These are phyloP conservation scores for Penicillium oxalicum DNA, from an alignment of 2,329 filamentous ascomycete species.

Conservation along the genomic window DNA sequence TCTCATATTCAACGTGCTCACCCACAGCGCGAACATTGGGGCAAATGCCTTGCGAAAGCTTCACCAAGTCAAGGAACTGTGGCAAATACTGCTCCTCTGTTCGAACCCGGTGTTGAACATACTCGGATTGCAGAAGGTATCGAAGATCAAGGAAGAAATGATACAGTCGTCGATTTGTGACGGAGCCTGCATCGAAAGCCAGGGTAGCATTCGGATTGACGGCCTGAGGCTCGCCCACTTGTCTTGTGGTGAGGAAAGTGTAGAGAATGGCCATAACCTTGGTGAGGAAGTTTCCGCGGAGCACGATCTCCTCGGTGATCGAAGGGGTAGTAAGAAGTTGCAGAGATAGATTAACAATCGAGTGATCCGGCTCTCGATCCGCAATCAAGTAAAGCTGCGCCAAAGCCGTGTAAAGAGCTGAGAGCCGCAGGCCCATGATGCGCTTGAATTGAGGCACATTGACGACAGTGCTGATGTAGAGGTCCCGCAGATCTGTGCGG, in stretches of 20 bases:
- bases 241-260: conserved; percentile 90
- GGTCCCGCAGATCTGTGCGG: conserved; percentile 78
- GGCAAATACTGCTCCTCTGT: conserved; percentile 80
- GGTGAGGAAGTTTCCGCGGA: conserved; percentile 90
- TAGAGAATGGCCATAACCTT: conserved; percentile 94
- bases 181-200: conserved; percentile 87
- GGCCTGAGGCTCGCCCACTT: conserved; percentile 89
- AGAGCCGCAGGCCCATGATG: conserved; percentile 85
- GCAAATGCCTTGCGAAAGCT: conserved; percentile 94
- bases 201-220: conserved; percentile 80
- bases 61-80: conserved; percentile 92
- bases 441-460: conserved; percentile 95
- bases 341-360: conserved; percentile 93
- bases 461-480: conserved; percentile 95
- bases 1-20: conserved; percentile 97
- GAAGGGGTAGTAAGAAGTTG: conserved; percentile 96
- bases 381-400: conserved; percentile 94
- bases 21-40: conserved; percentile 87
- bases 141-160: conserved; percentile 96
- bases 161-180: conserved; percentile 92
- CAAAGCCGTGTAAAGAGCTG: conserved; percentile 86
- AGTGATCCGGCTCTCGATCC: conserved; percentile 93
- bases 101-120: conserved; percentile 79
- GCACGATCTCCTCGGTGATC: conserved; percentile 91
- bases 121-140: conserved; percentile 80